Percentiles rank a stretch among this genome's conserved stretches.
Evolutionary conservation across 305 asterid genomes (phyloP).

Genomic region (Rubia occidens): DNA sequence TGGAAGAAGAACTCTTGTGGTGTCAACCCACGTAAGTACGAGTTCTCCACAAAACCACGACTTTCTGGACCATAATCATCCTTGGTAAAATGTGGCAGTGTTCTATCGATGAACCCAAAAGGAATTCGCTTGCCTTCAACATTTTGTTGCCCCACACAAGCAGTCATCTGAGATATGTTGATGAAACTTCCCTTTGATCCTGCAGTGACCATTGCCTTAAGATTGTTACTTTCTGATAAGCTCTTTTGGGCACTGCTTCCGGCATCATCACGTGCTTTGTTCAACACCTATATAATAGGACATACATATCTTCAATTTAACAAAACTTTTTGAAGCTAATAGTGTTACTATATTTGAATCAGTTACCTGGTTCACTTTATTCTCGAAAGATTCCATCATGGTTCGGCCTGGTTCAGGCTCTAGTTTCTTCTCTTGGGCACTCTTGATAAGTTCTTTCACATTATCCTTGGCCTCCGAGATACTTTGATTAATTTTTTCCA

Average conservation of each 20-base stretch:
- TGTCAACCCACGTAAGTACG: slow-evolving; percentile 88
- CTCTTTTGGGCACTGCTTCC: slow-evolving; percentile 99
- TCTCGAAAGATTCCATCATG: slow-evolving; percentile 92
- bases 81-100: slow-evolving; percentile 88
- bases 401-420: slow-evolving; percentile 99
- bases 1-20: slow-evolving; percentile 98
- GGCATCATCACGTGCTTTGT: slow-evolving; percentile 99
- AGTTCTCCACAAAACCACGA: slow-evolving; percentile 99
- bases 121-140: slow-evolving; percentile 99
- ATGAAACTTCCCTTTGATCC: slow-evolving; percentile 99
- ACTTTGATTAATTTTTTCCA: slow-evolving; percentile 79
- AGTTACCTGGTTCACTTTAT: slow-evolving; percentile 91
- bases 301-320: slow-evolving; percentile 9
- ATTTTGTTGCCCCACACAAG: slow-evolving; percentile 99
- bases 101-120: slow-evolving; percentile 78
- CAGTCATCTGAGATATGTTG: slow-evolving; percentile 98
- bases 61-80: slow-evolving; percentile 97
- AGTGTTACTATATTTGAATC: not conserved
- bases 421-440: slow-evolving; percentile 60
- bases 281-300: slow-evolving; percentile 61
- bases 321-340: slow-evolving; percentile 7
- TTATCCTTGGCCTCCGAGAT: slow-evolving; percentile 79
- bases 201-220: slow-evolving; percentile 98
- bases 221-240: slow-evolving; percentile 91
- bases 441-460: slow-evolving; percentile 79